phyloP scores from a whole-genome alignment of 345 rosid genomes.

The Hibiscus syriacus region DNA sequence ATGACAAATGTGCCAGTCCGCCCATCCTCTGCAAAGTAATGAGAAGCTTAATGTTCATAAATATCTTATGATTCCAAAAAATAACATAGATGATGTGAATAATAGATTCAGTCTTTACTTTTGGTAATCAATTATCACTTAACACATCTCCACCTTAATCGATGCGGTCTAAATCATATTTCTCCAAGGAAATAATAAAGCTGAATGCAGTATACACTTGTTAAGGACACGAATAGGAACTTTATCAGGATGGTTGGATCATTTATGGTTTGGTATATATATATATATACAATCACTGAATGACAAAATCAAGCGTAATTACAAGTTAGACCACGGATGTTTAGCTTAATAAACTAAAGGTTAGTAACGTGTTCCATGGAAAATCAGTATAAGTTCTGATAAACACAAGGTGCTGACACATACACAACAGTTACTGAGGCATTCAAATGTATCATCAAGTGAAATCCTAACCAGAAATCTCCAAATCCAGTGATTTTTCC shows the following conservation, averaged over 20 bases:
- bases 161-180: neutral
- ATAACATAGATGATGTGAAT: neutral
- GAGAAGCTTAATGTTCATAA: neutral
- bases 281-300: no score
- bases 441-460: neutral
- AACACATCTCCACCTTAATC: neutral
- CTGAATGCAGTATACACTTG: neutral
- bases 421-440: neutral
- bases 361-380: neutral
- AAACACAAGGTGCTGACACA: neutral
- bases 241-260: neutral
- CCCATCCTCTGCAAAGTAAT: constrained; percentile 62
- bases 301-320: no score
- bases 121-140: neutral
- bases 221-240: neutral
- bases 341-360: neutral
- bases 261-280: neutral
- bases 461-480: constrained; percentile 51
- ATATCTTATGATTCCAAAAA: neutral
- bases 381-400: neutral
- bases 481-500: constrained; percentile 73
- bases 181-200: neutral
- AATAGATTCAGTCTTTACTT: neutral
- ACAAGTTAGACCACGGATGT: no score
- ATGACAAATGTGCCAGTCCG: constrained; percentile 72